These are phyloP conservation scores for Wickerhamomyces queroliae DNA, from an alignment of 805 yeast species.

Conservation along the genomic window DNA sequence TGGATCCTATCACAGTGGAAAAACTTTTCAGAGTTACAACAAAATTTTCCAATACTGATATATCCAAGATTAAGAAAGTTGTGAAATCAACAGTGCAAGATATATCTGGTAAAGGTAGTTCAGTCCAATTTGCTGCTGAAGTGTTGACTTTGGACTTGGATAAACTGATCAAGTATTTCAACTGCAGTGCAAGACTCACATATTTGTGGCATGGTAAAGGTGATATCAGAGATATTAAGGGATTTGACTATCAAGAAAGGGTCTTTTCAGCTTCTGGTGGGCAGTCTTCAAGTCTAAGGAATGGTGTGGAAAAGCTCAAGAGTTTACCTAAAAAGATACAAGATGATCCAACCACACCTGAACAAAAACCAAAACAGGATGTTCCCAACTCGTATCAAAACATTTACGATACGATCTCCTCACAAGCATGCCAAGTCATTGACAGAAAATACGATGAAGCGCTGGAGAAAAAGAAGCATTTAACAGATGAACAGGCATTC, in stretches of 20 bases:
- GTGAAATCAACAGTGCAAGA: conserved; percentile 75
- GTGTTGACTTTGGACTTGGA: conserved; percentile 34
- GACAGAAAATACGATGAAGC: not conserved
- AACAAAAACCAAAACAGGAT: conserved; percentile 1
- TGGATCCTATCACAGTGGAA: conserved; percentile 53
- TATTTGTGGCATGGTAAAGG: conserved; percentile 51
- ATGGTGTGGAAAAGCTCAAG: conserved; percentile 22
- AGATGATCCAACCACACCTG: conserved; percentile 10
- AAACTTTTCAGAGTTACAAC: conserved; percentile 42
- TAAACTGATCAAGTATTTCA: conserved; percentile 17
- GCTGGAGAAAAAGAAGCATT: not conserved
- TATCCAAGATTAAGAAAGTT: conserved; percentile 52
- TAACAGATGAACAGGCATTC: not conserved
- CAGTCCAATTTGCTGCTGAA: conserved; percentile 28
- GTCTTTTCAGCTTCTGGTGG: conserved; percentile 3
- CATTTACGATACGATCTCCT: not conserved
- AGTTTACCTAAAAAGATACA: conserved; percentile 19
- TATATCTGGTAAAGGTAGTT: conserved; percentile 35
- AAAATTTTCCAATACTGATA: conserved; percentile 36
- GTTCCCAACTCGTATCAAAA: not conserved
- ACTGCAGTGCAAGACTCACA: conserved; percentile 27
- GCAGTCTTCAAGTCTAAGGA: conserved; percentile 13
- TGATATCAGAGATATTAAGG: conserved; percentile 26
- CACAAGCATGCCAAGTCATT: not conserved
- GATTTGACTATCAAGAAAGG: conserved; percentile 13